These are phyloP conservation scores for Rubia tinctorum DNA, from an alignment of 305 asterid species.

Conservation along the genomic window DNA sequence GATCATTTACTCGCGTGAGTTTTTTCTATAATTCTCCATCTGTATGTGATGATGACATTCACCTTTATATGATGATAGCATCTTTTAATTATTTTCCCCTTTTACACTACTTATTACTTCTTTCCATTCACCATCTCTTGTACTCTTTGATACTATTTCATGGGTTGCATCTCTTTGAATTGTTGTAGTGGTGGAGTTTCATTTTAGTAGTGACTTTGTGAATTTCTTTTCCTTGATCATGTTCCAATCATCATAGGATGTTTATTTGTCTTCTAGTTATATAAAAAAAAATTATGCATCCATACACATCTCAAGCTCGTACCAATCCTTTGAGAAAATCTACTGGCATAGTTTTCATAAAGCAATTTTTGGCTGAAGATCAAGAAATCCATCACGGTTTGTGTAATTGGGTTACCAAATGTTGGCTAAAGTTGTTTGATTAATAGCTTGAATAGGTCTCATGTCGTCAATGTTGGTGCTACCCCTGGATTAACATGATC, in stretches of 20 bases:
- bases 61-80: background rate
- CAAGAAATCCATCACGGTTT: conserved; percentile 78
- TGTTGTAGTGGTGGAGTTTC: background rate
- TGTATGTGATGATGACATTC: background rate
- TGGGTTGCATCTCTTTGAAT: background rate
- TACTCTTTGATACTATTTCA: background rate
- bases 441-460: conserved; percentile 77
- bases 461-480: conserved; percentile 77
- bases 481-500: conserved; percentile 90
- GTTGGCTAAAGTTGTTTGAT: conserved; percentile 90
- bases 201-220: no score
- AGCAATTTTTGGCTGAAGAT: conserved; percentile 44
- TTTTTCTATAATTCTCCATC: no score
- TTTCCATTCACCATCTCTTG: conserved; percentile 13
- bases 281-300: background rate
- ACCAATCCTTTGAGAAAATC: conserved; percentile 5
- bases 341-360: conserved; percentile 17
- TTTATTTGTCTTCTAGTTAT: background rate
- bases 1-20: background rate
- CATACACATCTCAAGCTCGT: background rate
- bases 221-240: background rate
- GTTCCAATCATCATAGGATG: background rate
- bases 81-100: background rate
- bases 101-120: conserved; percentile 23
- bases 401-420: conserved; percentile 80